Evolutionary conservation across 2,329 filamentous ascomycete species (phyloP).

Genomic region (Emericellopsis cladophorae): DNA sequence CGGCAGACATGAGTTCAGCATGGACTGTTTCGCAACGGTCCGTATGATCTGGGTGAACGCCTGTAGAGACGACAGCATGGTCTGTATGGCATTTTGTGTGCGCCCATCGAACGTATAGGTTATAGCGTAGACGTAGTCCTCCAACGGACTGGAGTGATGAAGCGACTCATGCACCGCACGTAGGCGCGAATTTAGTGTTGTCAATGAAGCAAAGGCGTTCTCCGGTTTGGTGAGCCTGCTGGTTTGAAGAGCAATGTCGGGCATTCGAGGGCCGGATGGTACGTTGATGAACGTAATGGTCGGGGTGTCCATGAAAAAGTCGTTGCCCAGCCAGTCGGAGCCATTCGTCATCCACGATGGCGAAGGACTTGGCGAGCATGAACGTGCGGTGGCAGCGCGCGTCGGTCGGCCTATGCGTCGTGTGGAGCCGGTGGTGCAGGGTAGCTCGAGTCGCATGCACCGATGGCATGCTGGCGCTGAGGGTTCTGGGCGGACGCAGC

Average conservation of each 20-base stretch:
- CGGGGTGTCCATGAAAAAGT: not conserved
- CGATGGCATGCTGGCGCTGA: constrained; percentile 10
- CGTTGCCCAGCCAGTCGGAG: not conserved
- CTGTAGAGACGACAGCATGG: no score
- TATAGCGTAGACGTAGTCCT: not conserved
- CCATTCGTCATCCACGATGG: constrained; percentile 1
- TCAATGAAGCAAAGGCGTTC: constrained; percentile 8
- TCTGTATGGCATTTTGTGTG: not conserved
- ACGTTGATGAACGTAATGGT: constrained; percentile 2
- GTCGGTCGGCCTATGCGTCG: constrained; percentile 17
- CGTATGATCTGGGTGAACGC: not conserved
- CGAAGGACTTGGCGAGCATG: constrained; percentile 2
- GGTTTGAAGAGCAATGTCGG: not conserved
- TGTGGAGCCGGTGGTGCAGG: constrained; percentile 14
- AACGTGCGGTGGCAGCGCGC: constrained; percentile 7
- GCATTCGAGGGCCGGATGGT: constrained; percentile 1
- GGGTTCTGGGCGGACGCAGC: constrained; percentile 13
- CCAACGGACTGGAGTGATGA: not conserved
- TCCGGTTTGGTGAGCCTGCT: no score
- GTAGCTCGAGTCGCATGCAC: constrained; percentile 13
- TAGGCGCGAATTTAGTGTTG: constrained; percentile 9
- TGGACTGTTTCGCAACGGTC: not conserved
- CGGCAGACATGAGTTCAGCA: not conserved
- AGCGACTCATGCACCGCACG: constrained; percentile 7
- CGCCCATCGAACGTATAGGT: not conserved